Evolutionary conservation across 2,329 filamentous ascomycete species (phyloP).

Genomic region (Cercospora sesami): DNA sequence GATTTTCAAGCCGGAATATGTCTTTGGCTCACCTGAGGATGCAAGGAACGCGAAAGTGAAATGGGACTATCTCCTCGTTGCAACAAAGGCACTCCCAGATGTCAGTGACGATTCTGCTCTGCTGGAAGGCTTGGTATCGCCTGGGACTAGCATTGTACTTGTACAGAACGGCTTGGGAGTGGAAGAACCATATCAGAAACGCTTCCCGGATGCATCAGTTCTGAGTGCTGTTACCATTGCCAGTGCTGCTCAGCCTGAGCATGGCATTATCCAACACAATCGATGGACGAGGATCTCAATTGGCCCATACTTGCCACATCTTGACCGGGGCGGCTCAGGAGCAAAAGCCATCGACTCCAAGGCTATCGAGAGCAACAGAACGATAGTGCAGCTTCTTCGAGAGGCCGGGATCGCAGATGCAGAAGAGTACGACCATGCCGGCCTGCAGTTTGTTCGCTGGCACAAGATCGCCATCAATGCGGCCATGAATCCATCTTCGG

Average conservation of each 20-base stretch:
- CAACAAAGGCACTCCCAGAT: conserved; percentile 70
- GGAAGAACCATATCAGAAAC: conserved; percentile 62
- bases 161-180: conserved; percentile 73
- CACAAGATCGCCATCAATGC: conserved; percentile 77
- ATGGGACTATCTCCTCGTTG: conserved; percentile 69
- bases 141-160: conserved; percentile 60
- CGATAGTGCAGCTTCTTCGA: conserved; percentile 57
- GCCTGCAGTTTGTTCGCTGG: conserved; percentile 70
- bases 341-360: conserved; percentile 28
- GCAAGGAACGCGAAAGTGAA: conserved; percentile 49
- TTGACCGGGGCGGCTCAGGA: conserved; percentile 40
- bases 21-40: conserved; percentile 63
- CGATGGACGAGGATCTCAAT: conserved; percentile 72
- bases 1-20: conserved; percentile 60
- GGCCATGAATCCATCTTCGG: conserved; percentile 70
- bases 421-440: conserved; percentile 63
- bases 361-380: conserved; percentile 45
- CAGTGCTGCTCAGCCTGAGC: conserved; percentile 64
- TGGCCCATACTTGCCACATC: conserved; percentile 62
- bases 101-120: conserved; percentile 62
- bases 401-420: conserved; percentile 67
- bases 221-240: conserved; percentile 69
- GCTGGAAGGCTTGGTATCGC: conserved; percentile 60
- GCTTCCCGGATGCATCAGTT: conserved; percentile 62
- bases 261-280: conserved; percentile 67